Evolutionary conservation across 345 rosid genomes (phyloP), one percentile per base, ranked within the genome.

Genomic region (Lepidium didymum): DNA sequence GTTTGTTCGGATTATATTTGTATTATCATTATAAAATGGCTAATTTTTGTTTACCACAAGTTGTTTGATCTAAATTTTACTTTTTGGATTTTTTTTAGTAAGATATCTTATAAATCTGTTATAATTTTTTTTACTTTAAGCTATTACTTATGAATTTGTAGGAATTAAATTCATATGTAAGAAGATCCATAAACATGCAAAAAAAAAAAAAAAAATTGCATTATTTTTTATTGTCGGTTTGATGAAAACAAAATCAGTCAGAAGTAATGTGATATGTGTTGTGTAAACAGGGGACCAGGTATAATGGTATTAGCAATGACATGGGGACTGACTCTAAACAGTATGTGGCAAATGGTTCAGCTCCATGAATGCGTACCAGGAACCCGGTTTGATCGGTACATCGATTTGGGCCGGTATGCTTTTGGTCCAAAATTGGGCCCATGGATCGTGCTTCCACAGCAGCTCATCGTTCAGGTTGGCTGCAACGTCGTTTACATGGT

Each of bases 321-420:
- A 5, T 94, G 99, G 97, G 81, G 82, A 85, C 77, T 88, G 78
- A 94, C 99, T 21, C 67, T 94, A 67, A 87, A 88, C 84, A 90
- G 92, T 7, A 87, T 91, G 95, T 91, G 99, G 99, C 96, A 94
- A 79, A 88, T 94, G 95, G 86, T 88, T 52, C 87, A 90, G 67
- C 91, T 94, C 27, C 97, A 94, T 29, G 97, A 91, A 72, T 88
- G 97, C 21, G 91, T 91, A 34, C 97, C 91, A 0, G 96, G 99
- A 46, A 88, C 80, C 62, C 86, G 97, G 8, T 94, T 93, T 10
- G 96, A 94, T 69, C 87, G 97, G 25, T 94, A 90, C 59, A n/a
- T 90, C 3, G 97, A 94, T 81, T 85, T 94, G 0, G 99, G 97
- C 6, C 77, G 85, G 34, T 76, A 90, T 51, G 97, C 97, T 29